Evolutionary conservation across 2,329 filamentous ascomycete genomes (phyloP).

Genomic region (Ophiosphaerella narmari): DNA sequence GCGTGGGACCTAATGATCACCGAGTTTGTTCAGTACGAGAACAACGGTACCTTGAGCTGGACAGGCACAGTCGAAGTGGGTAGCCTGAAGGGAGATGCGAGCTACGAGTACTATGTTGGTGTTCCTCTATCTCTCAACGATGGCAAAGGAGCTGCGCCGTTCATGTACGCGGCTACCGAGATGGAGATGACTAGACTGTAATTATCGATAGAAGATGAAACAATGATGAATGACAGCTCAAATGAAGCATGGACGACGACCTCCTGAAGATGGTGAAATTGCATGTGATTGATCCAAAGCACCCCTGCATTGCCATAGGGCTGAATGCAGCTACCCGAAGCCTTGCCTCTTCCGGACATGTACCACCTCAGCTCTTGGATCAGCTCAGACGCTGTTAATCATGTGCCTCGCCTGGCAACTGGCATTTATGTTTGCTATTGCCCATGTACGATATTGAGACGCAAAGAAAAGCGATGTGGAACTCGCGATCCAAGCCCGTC

Average conservation of each 20-base stretch:
- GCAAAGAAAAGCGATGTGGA: background rate
- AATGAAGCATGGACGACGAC: background rate
- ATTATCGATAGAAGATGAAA: background rate
- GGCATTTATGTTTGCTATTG: background rate
- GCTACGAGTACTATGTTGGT: constrained; percentile 53
- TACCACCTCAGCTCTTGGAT: background rate
- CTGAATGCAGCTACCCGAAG: constrained; percentile 1
- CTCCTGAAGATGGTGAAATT: background rate
- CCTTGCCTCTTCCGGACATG: background rate
- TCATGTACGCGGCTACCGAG: constrained; percentile 46
- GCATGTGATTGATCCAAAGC: background rate
- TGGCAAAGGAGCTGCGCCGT: constrained; percentile 49
- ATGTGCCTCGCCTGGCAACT: background rate
- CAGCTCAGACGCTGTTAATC: background rate
- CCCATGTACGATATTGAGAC: background rate
- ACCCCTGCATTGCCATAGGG: background rate
- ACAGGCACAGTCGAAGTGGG: constrained; percentile 60
- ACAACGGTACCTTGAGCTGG: constrained; percentile 56
- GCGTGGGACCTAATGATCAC: constrained; percentile 52
- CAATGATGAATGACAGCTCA: background rate
- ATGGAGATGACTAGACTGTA: constrained; percentile 26
- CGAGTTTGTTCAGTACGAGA: constrained; percentile 52
- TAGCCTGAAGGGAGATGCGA: constrained; percentile 55
- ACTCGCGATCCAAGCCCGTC: background rate
- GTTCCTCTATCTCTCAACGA: constrained; percentile 44